These are phyloP conservation scores for Thozetella sp. DNA, from an alignment of 495 filamentous ascomycete genomes.

Conservation along the genomic window DNA sequence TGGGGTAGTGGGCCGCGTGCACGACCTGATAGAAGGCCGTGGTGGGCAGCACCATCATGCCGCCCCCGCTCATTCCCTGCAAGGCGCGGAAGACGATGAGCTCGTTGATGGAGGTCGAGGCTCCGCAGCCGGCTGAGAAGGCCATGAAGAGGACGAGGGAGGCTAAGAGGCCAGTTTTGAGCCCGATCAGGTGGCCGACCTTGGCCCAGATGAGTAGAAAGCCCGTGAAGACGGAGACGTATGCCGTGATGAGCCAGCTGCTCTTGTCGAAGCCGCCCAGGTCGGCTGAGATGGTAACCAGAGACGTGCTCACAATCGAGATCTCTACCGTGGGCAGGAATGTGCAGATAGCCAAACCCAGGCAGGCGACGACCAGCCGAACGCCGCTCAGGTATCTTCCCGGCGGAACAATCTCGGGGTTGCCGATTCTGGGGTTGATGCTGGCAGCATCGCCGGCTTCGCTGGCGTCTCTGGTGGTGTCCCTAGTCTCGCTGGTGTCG, in stretches of 20 bases:
- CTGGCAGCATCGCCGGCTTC: not conserved
- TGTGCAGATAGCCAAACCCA: not conserved
- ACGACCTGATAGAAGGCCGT: not conserved
- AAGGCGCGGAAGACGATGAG: not conserved
- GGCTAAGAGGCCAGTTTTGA: not conserved
- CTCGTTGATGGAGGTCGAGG: not conserved
- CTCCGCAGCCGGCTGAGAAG: not conserved
- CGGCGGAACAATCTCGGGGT: not conserved
- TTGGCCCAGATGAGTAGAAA: not conserved
- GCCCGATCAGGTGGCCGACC: not conserved
- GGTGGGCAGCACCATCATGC: not conserved
- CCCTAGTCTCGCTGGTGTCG: not conserved
- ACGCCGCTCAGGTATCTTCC: not conserved
- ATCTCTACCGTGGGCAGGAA: not conserved
- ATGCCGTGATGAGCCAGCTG: not conserved
- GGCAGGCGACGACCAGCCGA: not conserved
- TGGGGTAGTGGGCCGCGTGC: not conserved
- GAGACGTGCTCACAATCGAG: not conserved
- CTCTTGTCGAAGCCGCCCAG: not conserved
- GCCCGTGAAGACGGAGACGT: not conserved
- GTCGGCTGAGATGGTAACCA: not conserved
- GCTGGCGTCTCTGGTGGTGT: not conserved
- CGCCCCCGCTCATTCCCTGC: not conserved
- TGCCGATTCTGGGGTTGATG: not conserved
- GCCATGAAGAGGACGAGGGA: not conserved